Conservation (phyloP, 1,284 basidiomycete species). For the Singerocomus inundabilis region DNA sequence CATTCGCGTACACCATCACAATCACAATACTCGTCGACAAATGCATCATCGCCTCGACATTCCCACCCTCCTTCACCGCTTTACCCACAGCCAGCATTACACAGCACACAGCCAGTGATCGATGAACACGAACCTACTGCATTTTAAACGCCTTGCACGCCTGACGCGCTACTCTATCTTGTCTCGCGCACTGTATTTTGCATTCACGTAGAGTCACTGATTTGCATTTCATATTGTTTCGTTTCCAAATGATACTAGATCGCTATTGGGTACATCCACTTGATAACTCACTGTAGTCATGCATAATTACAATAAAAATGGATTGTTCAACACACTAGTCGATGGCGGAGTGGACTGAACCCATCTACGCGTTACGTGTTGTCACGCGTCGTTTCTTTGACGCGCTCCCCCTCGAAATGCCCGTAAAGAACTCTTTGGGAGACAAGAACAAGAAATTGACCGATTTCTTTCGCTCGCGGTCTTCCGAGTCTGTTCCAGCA, state of each 20-base stretch:
- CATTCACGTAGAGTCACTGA: constrained; percentile 10
- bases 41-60: constrained; percentile 31
- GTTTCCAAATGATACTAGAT: constrained; percentile 10
- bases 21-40: constrained; percentile 34
- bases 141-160: constrained; percentile 15
- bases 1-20: constrained; percentile 35
- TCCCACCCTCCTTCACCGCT: constrained; percentile 33
- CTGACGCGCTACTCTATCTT: background rate
- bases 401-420: constrained; percentile 15
- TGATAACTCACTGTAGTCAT: constrained; percentile 7
- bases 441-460: constrained; percentile 26
- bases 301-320: background rate
- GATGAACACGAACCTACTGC: constrained; percentile 29
- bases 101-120: constrained; percentile 36
- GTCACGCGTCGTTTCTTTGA: constrained; percentile 12
- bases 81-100: constrained; percentile 23
- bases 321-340: background rate
- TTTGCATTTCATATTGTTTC: constrained; percentile 6
- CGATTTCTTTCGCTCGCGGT: constrained; percentile 28
- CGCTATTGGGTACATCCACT: constrained; percentile 7
- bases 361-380: constrained; percentile 5
- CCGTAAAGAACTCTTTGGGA: constrained; percentile 9
- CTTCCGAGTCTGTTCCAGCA: constrained; percentile 3
- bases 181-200: constrained; percentile 3
- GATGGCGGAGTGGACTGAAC: no score